Evolutionary conservation across 2,329 filamentous ascomycete species (phyloP), one percentile per base, ranked within the genome.

Genomic region (Hypoxylon sp.): DNA sequence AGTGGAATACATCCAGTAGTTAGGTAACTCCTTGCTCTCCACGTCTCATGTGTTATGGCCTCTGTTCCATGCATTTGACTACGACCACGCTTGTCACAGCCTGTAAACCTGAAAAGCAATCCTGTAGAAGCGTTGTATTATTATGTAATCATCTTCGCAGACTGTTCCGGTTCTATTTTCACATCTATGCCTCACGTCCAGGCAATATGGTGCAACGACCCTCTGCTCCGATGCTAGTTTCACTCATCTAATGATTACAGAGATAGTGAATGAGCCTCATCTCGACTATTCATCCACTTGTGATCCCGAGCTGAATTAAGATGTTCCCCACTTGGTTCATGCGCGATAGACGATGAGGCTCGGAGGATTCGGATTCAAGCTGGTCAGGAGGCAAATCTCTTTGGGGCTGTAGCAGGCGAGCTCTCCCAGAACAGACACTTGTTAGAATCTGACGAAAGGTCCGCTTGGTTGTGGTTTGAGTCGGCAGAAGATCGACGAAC

Each of bases 401-500:
- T 46, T 12, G 21, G 12, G 3, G 50, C 61, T 29, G 61, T 51
- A 37, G 19, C 23, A 11, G 59, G 67, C 27, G 67, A 25, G 12
- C 63, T 32, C 8, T 61, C 66, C 68, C 63, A 70, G 2, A 52
- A 63, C 12, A 68, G 66, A n/a, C 56, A 68, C 30, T 37, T 46
- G 14, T 55, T 27, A 3, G 50, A 69, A 29, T 63, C 57, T 9
- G 47, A 62, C 16, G 48, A 61, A 8, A 34, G 19, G 19, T 69
- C 61, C 11, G 46, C 14, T 16, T 61, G 51, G 37, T 63, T 47
- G 23, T 39, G 39, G 47, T 43, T 63, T 9, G 59, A 65, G 30
- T 50, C 52, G n/a, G 59, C 65, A 43, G 69, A 63, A 48, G 56
- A 55, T 54, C 63, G 63, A 48, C 65, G 58, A 61, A 70, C 63